Base-by-base conservation (phyloP, 768 basidiomycete genomes). In the Strobilomyces dryophilus region DNA sequence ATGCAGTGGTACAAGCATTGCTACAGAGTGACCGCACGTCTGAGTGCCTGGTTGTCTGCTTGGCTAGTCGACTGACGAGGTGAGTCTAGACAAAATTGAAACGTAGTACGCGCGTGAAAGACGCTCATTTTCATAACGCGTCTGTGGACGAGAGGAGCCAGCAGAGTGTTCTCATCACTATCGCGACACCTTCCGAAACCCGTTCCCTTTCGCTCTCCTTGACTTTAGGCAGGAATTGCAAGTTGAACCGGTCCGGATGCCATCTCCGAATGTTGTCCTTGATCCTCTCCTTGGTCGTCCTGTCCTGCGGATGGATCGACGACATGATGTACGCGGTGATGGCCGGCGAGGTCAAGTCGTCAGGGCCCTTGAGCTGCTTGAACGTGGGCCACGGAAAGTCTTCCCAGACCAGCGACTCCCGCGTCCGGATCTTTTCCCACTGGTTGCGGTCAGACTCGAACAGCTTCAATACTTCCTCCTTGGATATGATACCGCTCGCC, bases 211-310 rank as follows among this genome's bases (percentile, higher is more conserved):
- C 86, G 34, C 66, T 74, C 56, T 84, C 82, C 45, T 73, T 69
- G 45, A 90, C 86, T 67, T 83, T 83, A 10, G 77, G 71, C 63
- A 91, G 66, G 49, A 80, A 70, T 66, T 85, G 83, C 34, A 81
- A 82, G 58, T 90, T 85, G 62, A 92, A 91, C 31, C 86, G 81
- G 70, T 92, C 89, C 5, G 89, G 89, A 69, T 92, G 88, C 89
- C 88, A 92, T 57, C 77, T 72, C 67, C 80, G 78, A 60, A 92
- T 77, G 49, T 83, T 80, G 54, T 90, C 88, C 73, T 83, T 87
- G 57, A 89, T 75, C 14, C 87, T 81, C 60, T 90, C 89, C 71
- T 86, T 87, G 46, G 74, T 61, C 44, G 73, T 71, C 67, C 78
- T 81, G 46, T 74, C 58, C 61, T 75, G 78, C 1, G 83, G 80